These are phyloP conservation scores for Penicillium psychrofluorescens DNA, from an alignment of 495 filamentous ascomycete species.

Conservation along the genomic window DNA sequence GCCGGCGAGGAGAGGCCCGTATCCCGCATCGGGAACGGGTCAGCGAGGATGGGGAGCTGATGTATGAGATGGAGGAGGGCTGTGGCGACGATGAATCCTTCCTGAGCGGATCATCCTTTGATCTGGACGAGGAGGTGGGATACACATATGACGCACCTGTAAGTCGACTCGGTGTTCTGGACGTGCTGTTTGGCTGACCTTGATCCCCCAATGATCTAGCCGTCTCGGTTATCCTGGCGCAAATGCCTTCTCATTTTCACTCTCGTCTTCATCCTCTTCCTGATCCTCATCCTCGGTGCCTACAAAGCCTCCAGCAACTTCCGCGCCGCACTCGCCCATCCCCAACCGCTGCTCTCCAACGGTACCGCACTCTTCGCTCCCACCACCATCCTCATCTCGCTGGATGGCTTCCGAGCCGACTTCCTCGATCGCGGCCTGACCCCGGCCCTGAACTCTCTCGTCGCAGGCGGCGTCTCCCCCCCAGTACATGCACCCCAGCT, in stretches of 20 bases:
- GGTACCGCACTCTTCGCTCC: constrained; percentile 81
- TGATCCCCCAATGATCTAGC: neutral
- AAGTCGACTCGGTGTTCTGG: neutral
- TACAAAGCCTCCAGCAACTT: constrained; percentile 43
- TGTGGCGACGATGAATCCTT: constrained; percentile 56
- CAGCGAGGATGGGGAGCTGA: constrained; percentile 65
- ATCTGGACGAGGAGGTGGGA: constrained; percentile 31
- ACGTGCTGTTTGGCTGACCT: neutral
- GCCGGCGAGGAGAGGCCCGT: constrained; percentile 34
- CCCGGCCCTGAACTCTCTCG: constrained; percentile 70
- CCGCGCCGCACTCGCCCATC: constrained; percentile 15
- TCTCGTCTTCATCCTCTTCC: constrained; percentile 41
- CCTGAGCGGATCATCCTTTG: constrained; percentile 34
- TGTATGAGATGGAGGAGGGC: constrained; percentile 87
- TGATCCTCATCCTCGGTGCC: constrained; percentile 45
- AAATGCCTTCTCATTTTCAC: constrained; percentile 28
- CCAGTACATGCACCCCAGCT: constrained; percentile 83
- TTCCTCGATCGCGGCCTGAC: constrained; percentile 80
- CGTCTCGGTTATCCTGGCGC: constrained; percentile 19
- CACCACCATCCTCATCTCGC: constrained; percentile 87
- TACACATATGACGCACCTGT: constrained; percentile 23
- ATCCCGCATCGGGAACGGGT: constrained; percentile 35
- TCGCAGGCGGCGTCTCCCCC: constrained; percentile 84
- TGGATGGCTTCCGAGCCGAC: constrained; percentile 97
- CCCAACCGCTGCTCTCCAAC: constrained; percentile 27